Percentiles rank a stretch among this genome's conserved stretches.
phyloP scores from a whole-genome alignment of 2,329 filamentous ascomycete species.

The Neurospora sp. region DNA sequence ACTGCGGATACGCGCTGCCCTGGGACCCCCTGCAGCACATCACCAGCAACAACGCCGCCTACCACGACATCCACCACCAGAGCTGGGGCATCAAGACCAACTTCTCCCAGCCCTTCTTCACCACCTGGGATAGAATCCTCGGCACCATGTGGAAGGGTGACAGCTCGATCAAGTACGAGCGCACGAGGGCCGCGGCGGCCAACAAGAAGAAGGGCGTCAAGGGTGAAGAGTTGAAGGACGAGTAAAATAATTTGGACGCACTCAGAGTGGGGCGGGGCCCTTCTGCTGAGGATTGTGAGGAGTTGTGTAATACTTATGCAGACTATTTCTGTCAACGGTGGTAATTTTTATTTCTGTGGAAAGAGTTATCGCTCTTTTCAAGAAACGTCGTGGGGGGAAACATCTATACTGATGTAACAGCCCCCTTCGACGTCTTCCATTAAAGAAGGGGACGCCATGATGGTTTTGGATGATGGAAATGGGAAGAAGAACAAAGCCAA shows the following conservation, averaged over 20 bases:
- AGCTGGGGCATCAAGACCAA: conserved; percentile 98
- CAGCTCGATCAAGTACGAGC: conserved; percentile 31
- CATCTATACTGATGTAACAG: not conserved
- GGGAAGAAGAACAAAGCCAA: not conserved
- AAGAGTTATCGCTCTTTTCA: not conserved
- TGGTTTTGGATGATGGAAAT: not conserved
- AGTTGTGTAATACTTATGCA: not conserved
- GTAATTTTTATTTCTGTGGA: not conserved
- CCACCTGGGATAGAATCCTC: conserved; percentile 80
- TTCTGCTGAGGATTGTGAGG: not conserved
- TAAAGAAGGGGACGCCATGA: not conserved
- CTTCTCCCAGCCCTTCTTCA: conserved; percentile 87
- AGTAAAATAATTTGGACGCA: not conserved
- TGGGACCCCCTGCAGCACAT: conserved; percentile 90
- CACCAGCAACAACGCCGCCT: conserved; percentile 89
- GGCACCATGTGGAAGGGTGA: conserved; percentile 75
- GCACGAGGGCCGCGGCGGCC: conserved; percentile 30
- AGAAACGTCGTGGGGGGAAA: not conserved
- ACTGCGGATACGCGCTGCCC: conserved; percentile 92
- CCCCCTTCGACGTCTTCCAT: not conserved
- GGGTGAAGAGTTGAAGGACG: not conserved
- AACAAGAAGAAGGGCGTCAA: conserved; percentile 24
- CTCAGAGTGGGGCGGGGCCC: not conserved
- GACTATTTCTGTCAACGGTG: not conserved
- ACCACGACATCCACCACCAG: conserved; percentile 98